Evolutionary conservation across 179 eudicot species (phyloP), one percentile per base, ranked within the genome.

Genomic region (Pouteria campechiana): DNA sequence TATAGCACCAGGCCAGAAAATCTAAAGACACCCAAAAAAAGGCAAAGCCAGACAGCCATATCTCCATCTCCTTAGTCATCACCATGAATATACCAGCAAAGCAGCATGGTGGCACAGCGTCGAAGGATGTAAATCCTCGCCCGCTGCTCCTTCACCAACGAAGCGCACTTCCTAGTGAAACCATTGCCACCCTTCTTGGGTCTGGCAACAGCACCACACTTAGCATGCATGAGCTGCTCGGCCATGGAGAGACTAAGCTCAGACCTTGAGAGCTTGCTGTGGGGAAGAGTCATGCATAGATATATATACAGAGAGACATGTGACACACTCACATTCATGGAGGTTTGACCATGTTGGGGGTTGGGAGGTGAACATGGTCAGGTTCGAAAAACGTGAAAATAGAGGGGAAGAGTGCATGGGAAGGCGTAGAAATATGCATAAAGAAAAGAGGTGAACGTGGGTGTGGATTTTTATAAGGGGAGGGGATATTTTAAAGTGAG

Each of bases 61-160:
- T n/a, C n/a, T n/a, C n/a, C n/a, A n/a, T n/a, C n/a, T n/a, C n/a
- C n/a, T n/a, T 66, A 72, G 12, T 81, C 93, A 17, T 84, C 92
- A 31, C 73, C 85, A 7, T 88, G 85, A 55, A 88, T 84, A 63
- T 88, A 84, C 69, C 73, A 88, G 50, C 95, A 78, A 36, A 80
- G 76, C 41, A 88, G 88, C 85, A 78, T 84, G 68, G 97, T 80
- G 55, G 95, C 95, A 48, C 97, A 88, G 21, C 89, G 78, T 21
- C 84, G 74, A 14, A 88, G 82, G 35, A 88, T 88, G 60, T 84
- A 88, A 14, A 88, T 63, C 11, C 80, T 54, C 7, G 94, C 93
- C 0, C 95, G 62, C 45, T 88, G 94, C 57, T 84, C 80, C 41
- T 84, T 84, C 16, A 88, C 85, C 42, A 88, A 55, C 6, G 82